Base-by-base conservation (phyloP, 805 yeast species). In the Spencermartinsiella europaea region DNA sequence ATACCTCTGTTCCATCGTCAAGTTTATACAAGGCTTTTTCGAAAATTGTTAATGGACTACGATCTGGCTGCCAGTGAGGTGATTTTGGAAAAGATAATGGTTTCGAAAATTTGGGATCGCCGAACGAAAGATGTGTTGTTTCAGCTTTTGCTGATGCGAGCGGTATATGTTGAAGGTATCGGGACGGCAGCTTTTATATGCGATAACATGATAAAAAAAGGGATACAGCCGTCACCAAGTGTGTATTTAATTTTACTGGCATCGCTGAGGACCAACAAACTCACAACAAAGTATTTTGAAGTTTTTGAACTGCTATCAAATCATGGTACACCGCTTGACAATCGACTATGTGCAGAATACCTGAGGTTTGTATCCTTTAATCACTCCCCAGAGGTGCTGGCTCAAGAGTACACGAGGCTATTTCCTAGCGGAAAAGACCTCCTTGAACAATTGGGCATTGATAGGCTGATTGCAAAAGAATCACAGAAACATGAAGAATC, bases 221-320 rank as follows among this genome's bases (percentile, higher is more conserved):
- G 59, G 2, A 34, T 56, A 12, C 53, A 51, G 31, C 53, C 54
- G 1, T 51, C 31, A 21, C 16, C 25, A 10, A 19, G 42, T n/a
- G 34, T 34, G 17, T 22, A 46, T 51, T 5, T 57, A 55, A 61
- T 38, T 45, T 45, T 63, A 2, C 55, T 62, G 44, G 55, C 56
- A 27, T 55, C 58, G 21, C 63, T 63, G 34, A 47, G 66, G 2
- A 38, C 52, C 5, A 37, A 51, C 17, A 63, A 63, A 5, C 49
- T 53, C 10, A 59, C 57, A 3, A 57, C 44, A 16, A 59, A 60
- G 38, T 61, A 64, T 49, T 46, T 39, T 21, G 61, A 60, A 8
- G 51, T 58, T 1, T 33, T 62, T 7, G n/a, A 40, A 10, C 40
- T 50, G 15, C 46, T 56, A 12, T 38, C 54, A 14, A 28, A 40